A percentile compares a stretch with the other conserved stretches of the same genome.
Conservation (phyloP, 78 protist species). For the Neovahlkampfia damariscottae region DNA sequence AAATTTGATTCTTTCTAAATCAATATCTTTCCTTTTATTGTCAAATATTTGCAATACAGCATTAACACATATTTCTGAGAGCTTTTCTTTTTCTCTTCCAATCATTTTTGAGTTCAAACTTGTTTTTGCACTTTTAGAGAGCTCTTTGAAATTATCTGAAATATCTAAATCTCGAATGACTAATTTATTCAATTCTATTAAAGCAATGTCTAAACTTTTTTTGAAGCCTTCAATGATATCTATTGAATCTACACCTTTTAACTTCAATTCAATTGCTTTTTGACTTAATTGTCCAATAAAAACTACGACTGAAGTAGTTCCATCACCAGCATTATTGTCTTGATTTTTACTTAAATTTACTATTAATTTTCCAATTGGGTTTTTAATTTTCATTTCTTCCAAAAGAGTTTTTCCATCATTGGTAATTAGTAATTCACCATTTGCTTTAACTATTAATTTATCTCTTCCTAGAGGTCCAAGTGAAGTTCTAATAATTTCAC, state of each 20-base stretch:
- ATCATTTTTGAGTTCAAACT: neutral
- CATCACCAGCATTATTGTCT: neutral
- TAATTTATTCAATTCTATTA: too few species aligned
- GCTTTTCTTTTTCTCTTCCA: neutral
- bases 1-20: neutral
- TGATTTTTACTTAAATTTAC: neutral
- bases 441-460: neutral
- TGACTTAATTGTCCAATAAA: neutral
- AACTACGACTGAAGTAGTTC: neutral
- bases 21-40: neutral
- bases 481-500: neutral
- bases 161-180: neutral
- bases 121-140: neutral
- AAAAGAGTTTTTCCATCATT: neutral
- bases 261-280: neutral
- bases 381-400: neutral
- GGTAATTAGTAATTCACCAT: neutral
- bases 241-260: neutral
- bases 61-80: neutral
- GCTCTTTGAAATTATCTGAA: neutral
- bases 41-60: neutral
- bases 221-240: neutral
- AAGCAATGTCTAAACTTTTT: neutral
- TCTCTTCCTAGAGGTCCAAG: neutral
- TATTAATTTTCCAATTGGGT: neutral